Base-by-base conservation (phyloP, 2,329 filamentous ascomycete genomes). In the Cladorrhinum sp. region DNA sequence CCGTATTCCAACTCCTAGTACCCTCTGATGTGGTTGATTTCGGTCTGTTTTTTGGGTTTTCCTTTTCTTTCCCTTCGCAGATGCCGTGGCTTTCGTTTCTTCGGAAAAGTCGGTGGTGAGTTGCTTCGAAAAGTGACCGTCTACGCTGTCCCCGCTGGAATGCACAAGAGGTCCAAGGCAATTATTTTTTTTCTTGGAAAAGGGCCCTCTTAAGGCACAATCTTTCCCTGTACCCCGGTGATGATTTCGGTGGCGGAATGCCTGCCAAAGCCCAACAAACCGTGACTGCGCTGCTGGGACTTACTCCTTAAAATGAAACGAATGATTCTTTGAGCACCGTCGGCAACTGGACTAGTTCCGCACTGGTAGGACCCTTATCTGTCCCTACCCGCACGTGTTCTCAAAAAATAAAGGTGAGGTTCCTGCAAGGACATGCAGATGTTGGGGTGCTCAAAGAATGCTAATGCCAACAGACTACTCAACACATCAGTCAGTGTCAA, bases 401-500 rank as follows among this genome's bases (percentile, higher is more conserved):
- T 22, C 5, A 22, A 16, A 45, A 22, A 45, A 45, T 18, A 45
- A 45, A 45, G 41, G 20, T 45, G 41, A 22, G 18, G 41, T 45
- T 45, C 41, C 41, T 45, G 41, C 41, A 45, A 7, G 41, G 7
- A 45, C 41, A 22, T 45, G 41, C 41, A 45, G 20, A 18, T 45
- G 20, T 22, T 18, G 41, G 7, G 8, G n/a, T 20, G 16, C n/a
- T 45, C n/a, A 45, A 22, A 22, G 18, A n/a, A 16, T 16, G n/a
- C n/a, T 27, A 48, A 18, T 23, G 36, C 51, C 25, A 45, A 13
- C 23, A 52, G 50, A 20, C 7, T 48, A 29, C 18, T n/a, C 3
- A 22, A 48, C 58, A 23, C 48, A 23, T 60, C 59, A 50, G 59
- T 65, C 58, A 63, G 59, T 20, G 41, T 38, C 20, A 41, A 45